These are phyloP conservation scores for Sequoiadendron giganteum DNA, from an alignment of 75 land plant species.

Conservation along the genomic window DNA sequence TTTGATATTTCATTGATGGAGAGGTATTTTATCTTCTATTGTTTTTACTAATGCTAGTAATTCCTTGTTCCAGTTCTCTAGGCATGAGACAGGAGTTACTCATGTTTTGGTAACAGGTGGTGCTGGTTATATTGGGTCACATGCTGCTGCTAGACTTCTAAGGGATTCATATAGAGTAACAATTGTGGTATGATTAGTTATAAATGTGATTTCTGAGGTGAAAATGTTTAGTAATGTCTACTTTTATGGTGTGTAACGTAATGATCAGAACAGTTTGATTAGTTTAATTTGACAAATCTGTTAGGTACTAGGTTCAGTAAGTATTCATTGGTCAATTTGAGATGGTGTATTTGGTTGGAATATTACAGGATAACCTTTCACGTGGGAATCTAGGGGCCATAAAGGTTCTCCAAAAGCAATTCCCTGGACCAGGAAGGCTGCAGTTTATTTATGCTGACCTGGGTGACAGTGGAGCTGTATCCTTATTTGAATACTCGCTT, in stretches of 20 bases:
- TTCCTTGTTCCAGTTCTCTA: conserved; percentile 48
- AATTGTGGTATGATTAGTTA: conserved; percentile 57
- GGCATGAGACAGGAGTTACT: conserved; percentile 52
- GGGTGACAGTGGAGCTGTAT: conserved; percentile 81
- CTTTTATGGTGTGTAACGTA: conserved; percentile 2
- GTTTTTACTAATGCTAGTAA: not conserved
- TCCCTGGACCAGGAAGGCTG: conserved; percentile 76
- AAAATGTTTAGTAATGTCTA: not conserved
- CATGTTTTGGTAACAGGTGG: conserved; percentile 91
- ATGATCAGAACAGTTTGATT: not conserved
- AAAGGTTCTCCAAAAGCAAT: conserved; percentile 60
- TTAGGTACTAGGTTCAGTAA: not conserved
- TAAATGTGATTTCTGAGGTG: not conserved
- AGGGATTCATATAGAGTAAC: conserved; percentile 73
- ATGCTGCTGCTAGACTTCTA: conserved; percentile 66
- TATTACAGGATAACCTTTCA: conserved; percentile 78
- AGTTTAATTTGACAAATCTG: not conserved
- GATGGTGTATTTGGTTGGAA: not conserved
- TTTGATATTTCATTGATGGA: not conserved
- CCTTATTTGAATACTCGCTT: conserved; percentile 10
- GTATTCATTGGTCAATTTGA: not conserved
- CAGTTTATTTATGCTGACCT: conserved; percentile 85
- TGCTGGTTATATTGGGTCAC: conserved; percentile 89
- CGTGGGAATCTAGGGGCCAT: conserved; percentile 86
- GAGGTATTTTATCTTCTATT: conserved; percentile 1